Evolutionary conservation across 2,329 filamentous ascomycete species (phyloP), one percentile per base, ranked within the genome.

Genomic region (Myriosclerotinia duriaeana): DNA sequence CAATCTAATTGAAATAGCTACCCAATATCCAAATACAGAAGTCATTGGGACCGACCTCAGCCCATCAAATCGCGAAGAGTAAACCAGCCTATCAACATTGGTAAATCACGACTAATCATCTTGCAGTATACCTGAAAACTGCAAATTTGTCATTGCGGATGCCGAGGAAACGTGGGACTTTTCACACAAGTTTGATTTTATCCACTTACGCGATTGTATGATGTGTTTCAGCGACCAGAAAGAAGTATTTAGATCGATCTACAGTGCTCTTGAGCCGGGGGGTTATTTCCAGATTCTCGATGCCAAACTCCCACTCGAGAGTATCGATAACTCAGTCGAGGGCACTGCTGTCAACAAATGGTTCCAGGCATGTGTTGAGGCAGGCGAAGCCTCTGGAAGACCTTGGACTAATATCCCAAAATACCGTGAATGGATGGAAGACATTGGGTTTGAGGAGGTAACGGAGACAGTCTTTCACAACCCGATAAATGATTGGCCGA

Each of bases 401-500:
- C 53, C 63, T 14, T 71, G 69, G 68, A 66, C 62, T 34, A 66
- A 67, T 54, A 44, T 58, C 6, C 40, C 53, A 11, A 66, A 72
- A 9, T 72, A 73, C n/a, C 46, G n/a, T 36, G 54, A 46, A 30
- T 69, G 64, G 52, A 53, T 73, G 38, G 69, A 69, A 34, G 79
- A 82, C 14, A 82, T 79, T 2, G 85, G 84, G 0, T 87, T 87
- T 69, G 80, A 82, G 9, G 82, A 86, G 61, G 79, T 87, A 17
- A 78, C 80, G 20, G 79, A 86, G 72, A 77, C 76, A 20, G 71
- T 82, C 3, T 85, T 82, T 73, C 84, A 83, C 72, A 78, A 85
- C 60, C 85, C 85, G 0, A 78, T 81, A 61, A 84, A 83, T 46
- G 78, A 77, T 8, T 87, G 85, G 85, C 77, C 84, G 1, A 82